These are phyloP conservation scores for Colletotrichum sp. DNA, from an alignment of 2,329 filamentous ascomycete genomes.

Conservation along the genomic window DNA sequence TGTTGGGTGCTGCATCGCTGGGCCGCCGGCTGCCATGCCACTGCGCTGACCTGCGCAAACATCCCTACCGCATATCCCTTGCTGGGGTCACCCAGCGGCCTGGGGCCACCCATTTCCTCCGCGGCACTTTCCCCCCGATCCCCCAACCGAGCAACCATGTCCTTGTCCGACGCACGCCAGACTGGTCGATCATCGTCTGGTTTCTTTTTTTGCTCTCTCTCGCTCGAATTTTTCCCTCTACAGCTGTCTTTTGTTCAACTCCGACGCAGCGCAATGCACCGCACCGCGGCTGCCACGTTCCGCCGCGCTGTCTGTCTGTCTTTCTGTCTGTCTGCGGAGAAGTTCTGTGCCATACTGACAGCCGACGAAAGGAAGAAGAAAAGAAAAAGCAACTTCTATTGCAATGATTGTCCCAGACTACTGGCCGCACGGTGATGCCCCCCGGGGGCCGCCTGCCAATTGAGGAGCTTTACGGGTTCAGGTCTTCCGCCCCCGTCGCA, in stretches of 20 bases:
- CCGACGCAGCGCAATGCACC: not conserved
- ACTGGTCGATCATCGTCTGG: constrained; percentile 4
- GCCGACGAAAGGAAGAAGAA: not conserved
- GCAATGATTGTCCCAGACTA: not conserved
- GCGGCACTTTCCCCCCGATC: not conserved
- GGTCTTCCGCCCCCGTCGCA: not conserved
- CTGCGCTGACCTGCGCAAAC: not conserved
- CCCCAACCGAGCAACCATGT: not conserved
- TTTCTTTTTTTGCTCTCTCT: not conserved
- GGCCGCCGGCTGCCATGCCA: not conserved
- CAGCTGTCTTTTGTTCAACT: not conserved
- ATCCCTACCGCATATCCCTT: constrained; percentile 11
- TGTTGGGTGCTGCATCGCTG: not conserved
- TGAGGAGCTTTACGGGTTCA: not conserved
- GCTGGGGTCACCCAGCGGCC: not conserved
- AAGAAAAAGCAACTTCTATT: not conserved
- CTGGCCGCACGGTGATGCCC: not conserved
- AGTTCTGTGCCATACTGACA: not conserved
- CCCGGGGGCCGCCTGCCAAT: not conserved
- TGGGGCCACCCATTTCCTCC: not conserved
- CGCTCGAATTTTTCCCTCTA: too few species aligned
- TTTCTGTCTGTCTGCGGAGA: not conserved
- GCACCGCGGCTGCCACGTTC: not conserved
- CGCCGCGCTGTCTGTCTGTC: not conserved
- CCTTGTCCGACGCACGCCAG: constrained; percentile 11